A percentile compares a stretch with the other conserved stretches of the same genome.
Conservation (phyloP, 768 basidiomycete genomes). For the Boletus coccyginus region DNA sequence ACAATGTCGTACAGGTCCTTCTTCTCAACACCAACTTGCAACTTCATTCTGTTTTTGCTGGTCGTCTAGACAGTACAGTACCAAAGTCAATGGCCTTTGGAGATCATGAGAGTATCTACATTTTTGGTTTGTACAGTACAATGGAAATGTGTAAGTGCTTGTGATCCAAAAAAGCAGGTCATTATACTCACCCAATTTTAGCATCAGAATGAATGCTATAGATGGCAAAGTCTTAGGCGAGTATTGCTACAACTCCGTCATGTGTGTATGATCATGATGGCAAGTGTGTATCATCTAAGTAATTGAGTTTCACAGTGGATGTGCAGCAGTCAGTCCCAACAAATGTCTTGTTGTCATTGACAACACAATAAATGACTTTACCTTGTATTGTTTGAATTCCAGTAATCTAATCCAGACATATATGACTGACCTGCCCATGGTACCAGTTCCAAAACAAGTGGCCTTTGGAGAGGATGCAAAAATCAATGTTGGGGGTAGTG, state of each 20-base stretch:
- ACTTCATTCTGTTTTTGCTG: constrained; percentile 4
- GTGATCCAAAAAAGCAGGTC: no score
- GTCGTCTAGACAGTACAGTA: background rate
- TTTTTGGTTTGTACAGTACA: constrained; percentile 6
- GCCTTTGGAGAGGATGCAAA: constrained; percentile 5
- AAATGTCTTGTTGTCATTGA: constrained; percentile 1
- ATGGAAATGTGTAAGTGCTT: constrained; percentile 8
- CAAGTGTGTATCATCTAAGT: no score
- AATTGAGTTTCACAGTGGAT: constrained; percentile 1
- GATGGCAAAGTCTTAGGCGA: background rate
- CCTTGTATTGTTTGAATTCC: background rate
- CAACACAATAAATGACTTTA: constrained; percentile 6
- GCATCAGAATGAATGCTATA: constrained; percentile 1
- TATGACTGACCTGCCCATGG: background rate
- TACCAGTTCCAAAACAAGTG: constrained; percentile 7
- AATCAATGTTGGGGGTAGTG: constrained; percentile 5
- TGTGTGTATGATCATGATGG: background rate
- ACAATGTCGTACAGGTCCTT: constrained; percentile 8
- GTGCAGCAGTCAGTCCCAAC: background rate
- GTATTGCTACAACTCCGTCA: constrained; percentile 2
- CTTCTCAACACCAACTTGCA: background rate
- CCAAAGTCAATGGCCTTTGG: constrained; percentile 4
- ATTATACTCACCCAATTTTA: background rate
- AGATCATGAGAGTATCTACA: background rate
- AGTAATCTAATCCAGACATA: background rate